phyloP scores from a whole-genome alignment of 768 basidiomycete genomes.

The Serendipita sp. region DNA sequence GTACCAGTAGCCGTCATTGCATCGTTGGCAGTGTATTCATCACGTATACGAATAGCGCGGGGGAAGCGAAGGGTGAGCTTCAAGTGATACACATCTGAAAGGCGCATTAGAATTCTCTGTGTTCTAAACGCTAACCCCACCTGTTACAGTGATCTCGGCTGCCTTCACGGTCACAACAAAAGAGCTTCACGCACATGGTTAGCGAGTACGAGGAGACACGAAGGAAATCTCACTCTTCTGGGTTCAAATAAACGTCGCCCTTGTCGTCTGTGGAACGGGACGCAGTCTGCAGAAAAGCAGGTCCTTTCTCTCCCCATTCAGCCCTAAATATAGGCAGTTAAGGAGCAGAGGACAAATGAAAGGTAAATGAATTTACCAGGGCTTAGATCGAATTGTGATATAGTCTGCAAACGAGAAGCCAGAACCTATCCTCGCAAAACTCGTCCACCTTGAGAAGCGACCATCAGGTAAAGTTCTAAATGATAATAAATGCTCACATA shows the following conservation, averaged over 20 bases:
- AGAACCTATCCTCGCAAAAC: conserved; percentile 80
- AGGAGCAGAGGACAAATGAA: too few relatives aligned
- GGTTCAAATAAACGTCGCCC: conserved; percentile 83
- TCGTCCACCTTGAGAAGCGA: conserved; percentile 44
- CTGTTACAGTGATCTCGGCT: conserved; percentile 69
- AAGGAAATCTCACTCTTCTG: conserved; percentile 49
- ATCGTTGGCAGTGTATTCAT: conserved; percentile 57
- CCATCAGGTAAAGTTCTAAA: not conserved
- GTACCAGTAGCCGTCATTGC: conserved; percentile 57
- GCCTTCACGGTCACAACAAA: conserved; percentile 91
- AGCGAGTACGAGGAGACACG: not conserved
- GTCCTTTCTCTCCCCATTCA: conserved; percentile 54
- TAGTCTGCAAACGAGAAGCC: conserved; percentile 81
- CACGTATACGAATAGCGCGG: conserved; percentile 61
- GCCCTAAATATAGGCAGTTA: conserved; percentile 26
- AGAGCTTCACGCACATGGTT: conserved; percentile 35
- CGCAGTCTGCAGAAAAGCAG: conserved; percentile 49
- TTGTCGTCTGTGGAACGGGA: conserved; percentile 56
- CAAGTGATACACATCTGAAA: conserved; percentile 62
- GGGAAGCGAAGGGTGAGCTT: conserved; percentile 92
- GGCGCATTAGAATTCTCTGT: not conserved
- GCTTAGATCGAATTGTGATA: conserved; percentile 63
- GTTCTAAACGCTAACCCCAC: conserved; percentile 24
- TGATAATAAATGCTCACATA: conserved; percentile 29
- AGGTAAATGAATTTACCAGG: conserved; percentile 32